phyloP scores from a whole-genome alignment of 306 rosid species.

The Quercus agrifolia region DNA sequence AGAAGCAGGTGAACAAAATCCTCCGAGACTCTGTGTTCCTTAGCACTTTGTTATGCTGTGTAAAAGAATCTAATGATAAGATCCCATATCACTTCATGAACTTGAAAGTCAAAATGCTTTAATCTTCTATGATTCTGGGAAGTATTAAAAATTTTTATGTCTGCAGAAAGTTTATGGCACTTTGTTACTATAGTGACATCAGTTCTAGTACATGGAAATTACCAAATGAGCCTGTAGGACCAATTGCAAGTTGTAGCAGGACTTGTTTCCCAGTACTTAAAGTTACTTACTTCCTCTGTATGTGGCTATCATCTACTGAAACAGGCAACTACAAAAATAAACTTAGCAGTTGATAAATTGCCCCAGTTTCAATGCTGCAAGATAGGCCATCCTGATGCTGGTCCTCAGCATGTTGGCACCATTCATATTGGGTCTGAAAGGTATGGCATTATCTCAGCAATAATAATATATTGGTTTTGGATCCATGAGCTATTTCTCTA shows the following conservation, averaged over 20 bases:
- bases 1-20: neutral
- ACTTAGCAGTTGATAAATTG: constrained; percentile 76
- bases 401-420: constrained; percentile 86
- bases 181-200: neutral
- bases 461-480: neutral
- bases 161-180: neutral
- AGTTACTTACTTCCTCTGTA: neutral
- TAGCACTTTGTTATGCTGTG: neutral
- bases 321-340: constrained; percentile 93
- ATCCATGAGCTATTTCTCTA: neutral
- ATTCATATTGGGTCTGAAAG: constrained; percentile 95
- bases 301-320: constrained; percentile 36
- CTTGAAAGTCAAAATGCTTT: neutral
- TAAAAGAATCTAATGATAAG: neutral
- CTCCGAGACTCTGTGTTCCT: neutral
- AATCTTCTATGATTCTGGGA: neutral
- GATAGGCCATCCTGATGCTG: constrained; percentile 47
- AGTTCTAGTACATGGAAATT: neutral
- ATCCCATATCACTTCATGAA: neutral
- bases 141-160: neutral
- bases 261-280: neutral
- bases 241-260: neutral
- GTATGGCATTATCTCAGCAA: constrained; percentile 27
- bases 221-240: neutral
- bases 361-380: constrained; percentile 80